Conservation (phyloP, 345 rosid species). For the Hibiscus trionum region DNA sequence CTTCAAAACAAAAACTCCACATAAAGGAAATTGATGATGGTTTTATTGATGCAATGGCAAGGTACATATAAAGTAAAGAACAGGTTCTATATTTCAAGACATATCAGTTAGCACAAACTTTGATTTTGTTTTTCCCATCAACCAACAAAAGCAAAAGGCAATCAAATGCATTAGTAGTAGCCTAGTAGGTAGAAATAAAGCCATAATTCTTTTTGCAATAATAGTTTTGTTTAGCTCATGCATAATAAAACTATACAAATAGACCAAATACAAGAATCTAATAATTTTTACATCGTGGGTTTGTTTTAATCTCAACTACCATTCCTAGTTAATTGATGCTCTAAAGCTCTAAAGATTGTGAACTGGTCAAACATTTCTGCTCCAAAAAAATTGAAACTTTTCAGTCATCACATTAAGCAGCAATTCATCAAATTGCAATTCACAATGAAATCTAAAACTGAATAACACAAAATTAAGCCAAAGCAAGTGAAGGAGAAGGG, state of each 20-base stretch:
- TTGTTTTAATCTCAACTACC: neutral
- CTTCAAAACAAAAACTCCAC: neutral
- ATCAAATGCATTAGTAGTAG: neutral
- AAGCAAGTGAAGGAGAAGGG: neutral
- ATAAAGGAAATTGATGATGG: neutral
- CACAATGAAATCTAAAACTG: neutral
- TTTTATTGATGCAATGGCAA: neutral
- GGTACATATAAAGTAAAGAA: neutral
- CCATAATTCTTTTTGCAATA: neutral
- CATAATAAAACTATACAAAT: neutral
- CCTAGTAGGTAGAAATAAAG: neutral
- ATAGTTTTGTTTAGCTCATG: neutral
- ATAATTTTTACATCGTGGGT: neutral
- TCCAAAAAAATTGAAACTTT: neutral
- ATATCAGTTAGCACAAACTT: neutral
- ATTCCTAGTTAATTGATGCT: neutral
- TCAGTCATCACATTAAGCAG: constrained; percentile 9
- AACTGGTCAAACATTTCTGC: neutral
- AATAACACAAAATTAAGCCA: constrained; percentile 1
- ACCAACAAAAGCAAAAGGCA: neutral
- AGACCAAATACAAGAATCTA: neutral
- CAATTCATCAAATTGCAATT: constrained; percentile 6
- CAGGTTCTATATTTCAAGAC: neutral
- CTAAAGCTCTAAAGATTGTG: neutral
- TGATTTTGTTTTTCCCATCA: neutral